These are phyloP conservation scores for Tremella fuciformis DNA, from an alignment of 768 basidiomycete genomes.

Conservation along the genomic window DNA sequence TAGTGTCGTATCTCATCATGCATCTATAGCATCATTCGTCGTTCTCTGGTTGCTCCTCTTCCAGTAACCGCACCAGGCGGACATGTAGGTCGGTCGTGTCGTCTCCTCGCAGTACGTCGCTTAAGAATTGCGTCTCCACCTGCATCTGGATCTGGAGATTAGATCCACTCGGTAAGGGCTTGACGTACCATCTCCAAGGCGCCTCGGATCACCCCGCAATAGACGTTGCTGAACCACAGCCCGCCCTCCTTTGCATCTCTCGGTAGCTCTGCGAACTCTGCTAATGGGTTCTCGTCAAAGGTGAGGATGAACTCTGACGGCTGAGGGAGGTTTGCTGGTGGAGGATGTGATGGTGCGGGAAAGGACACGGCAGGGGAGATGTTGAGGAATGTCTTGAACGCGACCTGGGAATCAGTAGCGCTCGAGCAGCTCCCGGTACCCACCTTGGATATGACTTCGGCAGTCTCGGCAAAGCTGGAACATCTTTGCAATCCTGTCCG, in stretches of 20 bases:
- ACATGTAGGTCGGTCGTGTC: constrained; percentile 92
- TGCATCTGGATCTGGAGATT: constrained; percentile 82
- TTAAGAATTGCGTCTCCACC: constrained; percentile 81
- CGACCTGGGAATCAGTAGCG: constrained; percentile 63
- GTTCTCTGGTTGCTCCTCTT: constrained; percentile 91
- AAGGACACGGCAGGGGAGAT: constrained; percentile 81
- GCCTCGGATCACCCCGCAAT: constrained; percentile 89
- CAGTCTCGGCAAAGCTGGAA: constrained; percentile 87
- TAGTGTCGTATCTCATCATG: constrained; percentile 5
- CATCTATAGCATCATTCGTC: constrained; percentile 64
- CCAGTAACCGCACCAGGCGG: constrained; percentile 80
- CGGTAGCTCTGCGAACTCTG: constrained; percentile 95
- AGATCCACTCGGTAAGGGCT: not conserved
- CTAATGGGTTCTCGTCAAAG: constrained; percentile 91
- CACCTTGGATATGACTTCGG: constrained; percentile 93
- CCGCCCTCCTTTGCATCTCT: constrained; percentile 84
- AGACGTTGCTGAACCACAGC: constrained; percentile 92
- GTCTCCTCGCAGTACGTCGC: constrained; percentile 87
- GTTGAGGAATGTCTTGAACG: constrained; percentile 96
- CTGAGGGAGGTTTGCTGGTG: constrained; percentile 55
- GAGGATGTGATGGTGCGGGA: constrained; percentile 55
- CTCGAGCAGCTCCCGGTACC: constrained; percentile 25
- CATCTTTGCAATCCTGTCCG: constrained; percentile 88
- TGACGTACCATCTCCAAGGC: constrained; percentile 85
- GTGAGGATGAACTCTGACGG: constrained; percentile 67